Evolutionary conservation across 148 eudicot species (phyloP).

Genomic region (Nepenthes gracilis): DNA sequence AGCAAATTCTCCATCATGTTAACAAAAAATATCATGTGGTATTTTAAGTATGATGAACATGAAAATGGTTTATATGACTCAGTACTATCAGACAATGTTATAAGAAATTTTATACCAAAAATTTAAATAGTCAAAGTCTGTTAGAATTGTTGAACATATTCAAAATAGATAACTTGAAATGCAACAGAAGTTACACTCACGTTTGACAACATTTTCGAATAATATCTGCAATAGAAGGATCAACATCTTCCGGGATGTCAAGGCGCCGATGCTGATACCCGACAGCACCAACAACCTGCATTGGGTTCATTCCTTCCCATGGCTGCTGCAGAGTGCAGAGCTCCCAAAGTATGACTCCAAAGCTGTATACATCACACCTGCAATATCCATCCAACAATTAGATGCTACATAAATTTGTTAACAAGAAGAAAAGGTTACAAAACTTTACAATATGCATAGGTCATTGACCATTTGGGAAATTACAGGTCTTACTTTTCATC

Average conservation of each 20-base stretch:
- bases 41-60: no score
- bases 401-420: not conserved
- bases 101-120: no score
- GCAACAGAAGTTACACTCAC: not conserved
- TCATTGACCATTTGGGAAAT: not conserved
- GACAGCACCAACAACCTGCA: conserved; percentile 29
- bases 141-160: no score
- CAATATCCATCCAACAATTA: not conserved
- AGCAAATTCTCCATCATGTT: no score
- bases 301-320: conserved; percentile 50
- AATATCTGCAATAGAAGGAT: not conserved
- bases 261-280: conserved; percentile 1
- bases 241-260: not conserved
- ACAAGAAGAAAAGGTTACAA: no score
- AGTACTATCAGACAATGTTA: no score
- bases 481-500: conserved; percentile 34
- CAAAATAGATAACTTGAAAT: no score
- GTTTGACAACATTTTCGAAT: conserved; percentile 3
- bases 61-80: no score
- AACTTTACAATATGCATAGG: no score
- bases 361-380: conserved; percentile 46
- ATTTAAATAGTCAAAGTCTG: no score
- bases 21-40: no score
- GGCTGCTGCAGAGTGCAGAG: conserved; percentile 50
- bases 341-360: conserved; percentile 63